These are phyloP conservation scores for Aspergillus sp. DNA, from an alignment of 2,329 filamentous ascomycete species.

Conservation along the genomic window DNA sequence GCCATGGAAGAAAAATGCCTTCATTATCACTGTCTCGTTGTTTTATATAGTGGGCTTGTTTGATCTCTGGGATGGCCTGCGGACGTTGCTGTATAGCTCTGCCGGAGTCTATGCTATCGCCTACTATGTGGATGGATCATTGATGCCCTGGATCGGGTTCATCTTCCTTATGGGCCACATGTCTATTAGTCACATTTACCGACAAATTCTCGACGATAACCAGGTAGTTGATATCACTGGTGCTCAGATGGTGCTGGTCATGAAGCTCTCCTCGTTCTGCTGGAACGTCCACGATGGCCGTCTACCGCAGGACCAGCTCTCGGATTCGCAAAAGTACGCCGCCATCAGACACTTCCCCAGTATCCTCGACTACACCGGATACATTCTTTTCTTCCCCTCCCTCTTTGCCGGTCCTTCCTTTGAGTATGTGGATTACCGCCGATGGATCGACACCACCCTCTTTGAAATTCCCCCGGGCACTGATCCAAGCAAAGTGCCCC, in stretches of 20 bases:
- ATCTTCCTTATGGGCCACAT: slow-evolving; percentile 93
- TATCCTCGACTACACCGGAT: slow-evolving; percentile 78
- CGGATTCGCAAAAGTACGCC: slow-evolving; percentile 78
- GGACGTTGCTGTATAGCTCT: slow-evolving; percentile 74
- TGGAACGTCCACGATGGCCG: slow-evolving; percentile 97
- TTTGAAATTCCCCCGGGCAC: slow-evolving; percentile 78
- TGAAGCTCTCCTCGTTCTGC: slow-evolving; percentile 95
- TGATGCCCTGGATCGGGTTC: slow-evolving; percentile 98
- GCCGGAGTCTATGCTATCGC: slow-evolving; percentile 78
- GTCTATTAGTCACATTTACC: slow-evolving; percentile 80
- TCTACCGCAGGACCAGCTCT: slow-evolving; percentile 72
- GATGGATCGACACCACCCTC: slow-evolving; percentile 91
- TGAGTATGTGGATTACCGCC: slow-evolving; percentile 86
- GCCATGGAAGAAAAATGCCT: slow-evolving; percentile 81
- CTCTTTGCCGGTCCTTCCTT: slow-evolving; percentile 88
- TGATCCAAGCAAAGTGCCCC: slow-evolving; percentile 80
- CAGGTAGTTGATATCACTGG: slow-evolving; percentile 78
- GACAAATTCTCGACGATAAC: slow-evolving; percentile 66
- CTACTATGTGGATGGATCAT: slow-evolving; percentile 74
- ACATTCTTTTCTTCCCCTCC: slow-evolving; percentile 91
- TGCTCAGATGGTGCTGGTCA: slow-evolving; percentile 96
- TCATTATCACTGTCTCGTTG: slow-evolving; percentile 72
- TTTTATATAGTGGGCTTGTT: slow-evolving; percentile 95
- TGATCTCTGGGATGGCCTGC: slow-evolving; percentile 80
- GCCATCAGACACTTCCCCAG: slow-evolving; percentile 70